Conservation (phyloP, 768 basidiomycete genomes). For the Saitozyma podzolica region DNA sequence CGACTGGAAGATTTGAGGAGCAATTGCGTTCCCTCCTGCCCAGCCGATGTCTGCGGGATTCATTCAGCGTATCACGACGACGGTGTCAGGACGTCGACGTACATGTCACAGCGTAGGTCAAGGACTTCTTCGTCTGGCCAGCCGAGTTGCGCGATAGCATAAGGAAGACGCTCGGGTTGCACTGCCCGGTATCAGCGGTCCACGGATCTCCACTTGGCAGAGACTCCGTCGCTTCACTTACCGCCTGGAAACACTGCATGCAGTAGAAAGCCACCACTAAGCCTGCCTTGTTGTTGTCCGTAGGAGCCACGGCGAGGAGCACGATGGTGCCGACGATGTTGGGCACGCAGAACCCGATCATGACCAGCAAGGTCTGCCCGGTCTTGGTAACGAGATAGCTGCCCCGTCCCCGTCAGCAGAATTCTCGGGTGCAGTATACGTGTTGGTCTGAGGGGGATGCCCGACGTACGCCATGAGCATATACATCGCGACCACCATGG, state of each 20-base stretch:
- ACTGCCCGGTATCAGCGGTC: background rate
- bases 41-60: conserved; percentile 54
- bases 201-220: background rate
- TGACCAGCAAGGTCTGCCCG: conserved; percentile 57
- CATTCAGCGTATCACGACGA: background rate
- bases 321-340: conserved; percentile 60
- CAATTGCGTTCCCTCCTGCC: conserved; percentile 59
- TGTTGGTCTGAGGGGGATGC: background rate
- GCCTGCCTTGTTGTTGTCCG: conserved; percentile 56
- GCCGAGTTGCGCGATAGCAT: conserved; percentile 33
- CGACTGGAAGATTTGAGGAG: conserved; percentile 58
- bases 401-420: background rate
- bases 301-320: conserved; percentile 57
- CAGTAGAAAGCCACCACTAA: conserved; percentile 60
- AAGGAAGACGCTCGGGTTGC: conserved; percentile 18
- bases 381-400: conserved; percentile 19
- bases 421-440: background rate
- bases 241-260: conserved; percentile 25
- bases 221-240: background rate
- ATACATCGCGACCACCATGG: conserved; percentile 5
- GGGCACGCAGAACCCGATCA: conserved; percentile 58
- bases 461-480: conserved; percentile 11
- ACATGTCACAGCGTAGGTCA: conserved; percentile 53
- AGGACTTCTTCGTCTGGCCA: conserved; percentile 55
- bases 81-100: background rate